phyloP scores from a whole-genome alignment of 228 moss, liverwort and hornwort species.

The Sphagnum magellanicum region DNA sequence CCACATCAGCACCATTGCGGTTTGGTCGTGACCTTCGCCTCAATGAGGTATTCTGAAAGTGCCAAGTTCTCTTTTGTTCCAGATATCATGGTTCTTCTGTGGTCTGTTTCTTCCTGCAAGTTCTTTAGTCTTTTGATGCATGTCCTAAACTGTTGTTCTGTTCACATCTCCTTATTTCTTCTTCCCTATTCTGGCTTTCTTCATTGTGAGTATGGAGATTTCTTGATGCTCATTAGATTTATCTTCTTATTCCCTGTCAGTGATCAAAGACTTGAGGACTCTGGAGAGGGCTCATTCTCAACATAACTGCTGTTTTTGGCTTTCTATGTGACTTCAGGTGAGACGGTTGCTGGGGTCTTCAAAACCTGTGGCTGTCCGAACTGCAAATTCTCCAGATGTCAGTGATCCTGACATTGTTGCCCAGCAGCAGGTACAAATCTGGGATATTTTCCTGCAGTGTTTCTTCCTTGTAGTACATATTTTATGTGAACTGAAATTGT shows the following conservation, averaged over 20 bases:
- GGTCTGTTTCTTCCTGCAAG: no score
- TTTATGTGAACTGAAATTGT: background rate
- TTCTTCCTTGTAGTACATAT: background rate
- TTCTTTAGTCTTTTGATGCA: no score
- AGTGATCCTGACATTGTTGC: conserved; percentile 97
- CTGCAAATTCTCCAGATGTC: conserved; percentile 79
- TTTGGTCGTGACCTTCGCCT: conserved; percentile 90
- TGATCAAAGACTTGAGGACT: no score
- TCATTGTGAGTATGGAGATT: no score
- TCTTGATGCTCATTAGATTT: no score
- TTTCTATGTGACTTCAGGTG: conserved; percentile 19
- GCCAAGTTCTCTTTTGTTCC: background rate
- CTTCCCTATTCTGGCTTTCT: no score
- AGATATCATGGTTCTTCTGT: no score
- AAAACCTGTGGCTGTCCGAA: conserved; percentile 88
- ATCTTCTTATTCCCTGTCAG: no score
- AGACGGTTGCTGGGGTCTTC: conserved; percentile 84
- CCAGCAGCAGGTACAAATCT: conserved; percentile 60
- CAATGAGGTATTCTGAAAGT: conserved; percentile 43
- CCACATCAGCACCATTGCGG: conserved; percentile 68
- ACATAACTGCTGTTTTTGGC: no score
- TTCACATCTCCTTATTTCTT: no score
- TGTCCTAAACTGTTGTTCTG: no score
- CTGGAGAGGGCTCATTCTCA: no score
- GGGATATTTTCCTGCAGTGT: background rate